Percentiles rank a stretch among this genome's conserved stretches.
Evolutionary conservation across 164 flowering plant species (phyloP).

Genomic region (Platanus orientalis): DNA sequence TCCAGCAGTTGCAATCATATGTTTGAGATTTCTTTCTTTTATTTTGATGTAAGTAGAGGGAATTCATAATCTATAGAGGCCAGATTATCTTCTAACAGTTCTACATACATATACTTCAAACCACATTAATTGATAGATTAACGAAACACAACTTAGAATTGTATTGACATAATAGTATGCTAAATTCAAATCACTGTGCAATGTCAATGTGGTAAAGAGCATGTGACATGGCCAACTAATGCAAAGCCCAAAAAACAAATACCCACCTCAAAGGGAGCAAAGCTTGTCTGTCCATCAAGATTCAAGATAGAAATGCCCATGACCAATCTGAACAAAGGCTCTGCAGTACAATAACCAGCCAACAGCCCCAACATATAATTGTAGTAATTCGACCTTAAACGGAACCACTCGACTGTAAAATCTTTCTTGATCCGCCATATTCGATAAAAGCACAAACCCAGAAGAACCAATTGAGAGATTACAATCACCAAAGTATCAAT

Average conservation of each 20-base stretch:
- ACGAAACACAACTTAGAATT: no score
- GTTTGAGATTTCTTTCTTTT: no score
- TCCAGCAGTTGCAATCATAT: no score
- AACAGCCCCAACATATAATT: slow-evolving; percentile 59
- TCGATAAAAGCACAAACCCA: slow-evolving; percentile 69
- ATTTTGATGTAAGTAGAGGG: no score
- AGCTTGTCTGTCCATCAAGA: slow-evolving; percentile 56
- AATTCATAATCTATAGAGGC: no score
- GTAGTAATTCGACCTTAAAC: slow-evolving; percentile 60
- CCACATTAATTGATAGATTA: no score
- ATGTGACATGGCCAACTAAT: no score
- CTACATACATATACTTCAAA: no score
- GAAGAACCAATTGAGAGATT: slow-evolving; percentile 64
- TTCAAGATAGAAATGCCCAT: slow-evolving; percentile 72
- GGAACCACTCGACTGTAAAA: slow-evolving; percentile 48
- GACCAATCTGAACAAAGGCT: slow-evolving; percentile 76
- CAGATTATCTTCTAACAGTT: no score
- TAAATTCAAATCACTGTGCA: no score
- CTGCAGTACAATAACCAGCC: slow-evolving; percentile 66
- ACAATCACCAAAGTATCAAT: slow-evolving; percentile 54
- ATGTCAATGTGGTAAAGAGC: no score
- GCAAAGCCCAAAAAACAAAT: not conserved
- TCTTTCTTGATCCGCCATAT: slow-evolving; percentile 64
- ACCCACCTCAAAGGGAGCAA: slow-evolving; percentile 91
- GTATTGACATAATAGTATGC: no score